A percentile compares a stretch with the other conserved stretches of the same genome.
Conservation (phyloP, 2,329 filamentous ascomycete genomes). For the Cercospora sp. region DNA sequence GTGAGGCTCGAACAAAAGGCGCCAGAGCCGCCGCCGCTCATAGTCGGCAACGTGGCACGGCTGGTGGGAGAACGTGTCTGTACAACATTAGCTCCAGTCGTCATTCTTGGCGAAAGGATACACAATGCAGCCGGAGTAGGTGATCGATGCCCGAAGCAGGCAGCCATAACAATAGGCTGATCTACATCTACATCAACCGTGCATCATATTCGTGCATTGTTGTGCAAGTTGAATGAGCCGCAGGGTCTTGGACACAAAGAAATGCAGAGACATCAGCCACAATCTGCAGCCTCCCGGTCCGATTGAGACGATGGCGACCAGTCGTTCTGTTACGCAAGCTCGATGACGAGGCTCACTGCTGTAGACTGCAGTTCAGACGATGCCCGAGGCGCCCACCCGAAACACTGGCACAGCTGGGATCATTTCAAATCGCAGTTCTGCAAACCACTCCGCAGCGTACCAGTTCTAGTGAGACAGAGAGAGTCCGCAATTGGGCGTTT, state of each 20-base stretch:
- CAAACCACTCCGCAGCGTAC: neutral
- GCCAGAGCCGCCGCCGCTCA: neutral
- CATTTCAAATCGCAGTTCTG: neutral
- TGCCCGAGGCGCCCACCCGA: neutral
- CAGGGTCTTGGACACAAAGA: neutral
- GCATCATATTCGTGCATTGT: neutral
- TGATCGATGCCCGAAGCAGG: neutral
- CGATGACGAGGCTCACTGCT: neutral
- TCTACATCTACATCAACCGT: neutral
- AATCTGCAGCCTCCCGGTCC: conserved; percentile 5
- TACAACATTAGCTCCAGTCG: neutral
- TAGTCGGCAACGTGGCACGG: neutral
- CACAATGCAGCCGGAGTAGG: neutral
- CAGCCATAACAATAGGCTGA: neutral
- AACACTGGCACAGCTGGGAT: neutral
- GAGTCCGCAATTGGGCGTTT: neutral
- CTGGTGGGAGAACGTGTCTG: neutral
- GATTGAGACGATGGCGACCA: neutral
- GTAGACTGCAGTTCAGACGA: neutral
- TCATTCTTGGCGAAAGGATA: neutral
- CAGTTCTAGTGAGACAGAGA: neutral
- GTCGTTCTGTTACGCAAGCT: neutral
- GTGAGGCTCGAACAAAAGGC: neutral
- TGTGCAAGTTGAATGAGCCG: neutral
- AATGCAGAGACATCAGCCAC: neutral